These are phyloP conservation scores for Zygnema circumcarinatum DNA, from an alignment of 139 green algal genomes.

Conservation along the genomic window DNA sequence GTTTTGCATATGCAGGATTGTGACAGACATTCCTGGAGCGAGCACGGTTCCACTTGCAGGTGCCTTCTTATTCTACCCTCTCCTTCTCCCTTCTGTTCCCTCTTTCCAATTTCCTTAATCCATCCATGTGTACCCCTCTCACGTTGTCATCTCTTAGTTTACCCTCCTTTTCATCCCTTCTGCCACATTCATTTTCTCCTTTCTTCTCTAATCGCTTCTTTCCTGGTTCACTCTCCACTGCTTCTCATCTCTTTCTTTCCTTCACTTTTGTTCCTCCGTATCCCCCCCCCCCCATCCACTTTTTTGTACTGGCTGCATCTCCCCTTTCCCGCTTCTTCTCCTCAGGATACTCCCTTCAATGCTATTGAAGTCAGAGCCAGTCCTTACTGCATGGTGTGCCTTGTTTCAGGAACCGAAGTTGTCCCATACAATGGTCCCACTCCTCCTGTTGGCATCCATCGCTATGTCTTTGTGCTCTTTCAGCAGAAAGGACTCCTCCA, in stretches of 20 bases:
- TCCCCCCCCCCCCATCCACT: background rate
- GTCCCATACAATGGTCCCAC: constrained; percentile 49
- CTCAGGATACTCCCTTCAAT: background rate
- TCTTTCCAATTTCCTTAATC: background rate
- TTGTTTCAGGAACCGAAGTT: constrained; percentile 35
- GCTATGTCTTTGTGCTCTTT: constrained; percentile 53
- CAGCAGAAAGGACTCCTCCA: constrained; percentile 2
- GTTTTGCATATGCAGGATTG: constrained; percentile 14
- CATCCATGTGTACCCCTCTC: background rate
- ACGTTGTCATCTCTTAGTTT: background rate
- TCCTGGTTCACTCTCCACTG: background rate
- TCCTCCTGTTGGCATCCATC: constrained; percentile 45
- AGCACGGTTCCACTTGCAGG: background rate
- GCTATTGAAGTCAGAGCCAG: background rate
- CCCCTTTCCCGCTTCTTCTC: background rate
- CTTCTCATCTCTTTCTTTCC: background rate
- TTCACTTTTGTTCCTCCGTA: background rate
- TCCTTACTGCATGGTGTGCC: too few species aligned
- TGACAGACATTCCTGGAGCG: constrained; percentile 18
- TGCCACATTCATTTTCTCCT: background rate
- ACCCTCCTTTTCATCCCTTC: background rate
- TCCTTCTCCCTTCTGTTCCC: background rate
- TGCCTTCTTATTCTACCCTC: background rate
- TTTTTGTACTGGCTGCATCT: background rate
- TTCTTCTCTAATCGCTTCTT: background rate